A percentile compares a stretch with the other conserved stretches of the same genome.
phyloP scores from a whole-genome alignment of 306 rosid species.

The Medicago truncatula region DNA sequence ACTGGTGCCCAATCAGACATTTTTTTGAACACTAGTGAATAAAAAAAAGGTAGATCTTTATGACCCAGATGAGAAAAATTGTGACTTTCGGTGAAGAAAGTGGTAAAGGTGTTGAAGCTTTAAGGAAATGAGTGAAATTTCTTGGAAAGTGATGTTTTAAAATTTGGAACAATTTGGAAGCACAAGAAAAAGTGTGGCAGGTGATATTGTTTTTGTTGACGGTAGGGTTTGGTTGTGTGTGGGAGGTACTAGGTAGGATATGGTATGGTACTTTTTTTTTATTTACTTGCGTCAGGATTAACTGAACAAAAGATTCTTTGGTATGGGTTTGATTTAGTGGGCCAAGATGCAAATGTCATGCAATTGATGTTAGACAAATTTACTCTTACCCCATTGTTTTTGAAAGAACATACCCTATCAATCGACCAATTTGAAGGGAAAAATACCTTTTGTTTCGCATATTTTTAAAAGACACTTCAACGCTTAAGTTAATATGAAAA shows the following conservation, averaged over 20 bases:
- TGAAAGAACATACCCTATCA: too few species aligned
- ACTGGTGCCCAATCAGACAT: conserved; percentile 99
- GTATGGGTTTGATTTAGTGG: background rate
- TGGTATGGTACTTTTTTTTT: background rate
- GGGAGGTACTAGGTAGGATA: background rate
- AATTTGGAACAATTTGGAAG: conserved; percentile 35
- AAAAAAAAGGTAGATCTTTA: conserved; percentile 12
- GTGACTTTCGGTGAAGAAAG: conserved; percentile 24
- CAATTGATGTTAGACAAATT: too few species aligned
- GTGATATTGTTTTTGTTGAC: background rate
- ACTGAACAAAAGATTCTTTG: background rate
- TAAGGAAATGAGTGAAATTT: background rate
- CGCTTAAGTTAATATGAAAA: too few species aligned
- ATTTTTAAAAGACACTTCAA: too few species aligned
- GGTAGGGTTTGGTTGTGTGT: background rate
- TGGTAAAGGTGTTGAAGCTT: conserved; percentile 29
- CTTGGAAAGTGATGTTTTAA: conserved; percentile 31
- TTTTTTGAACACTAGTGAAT: background rate
- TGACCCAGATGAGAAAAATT: background rate
- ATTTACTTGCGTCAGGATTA: background rate
- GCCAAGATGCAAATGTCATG: background rate
- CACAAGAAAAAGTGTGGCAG: conserved; percentile 3
- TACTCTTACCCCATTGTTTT: too few species aligned
- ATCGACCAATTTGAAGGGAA: too few species aligned
- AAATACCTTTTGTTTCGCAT: too few species aligned